Base-by-base conservation (phyloP, 768 basidiomycete genomes). In the Trametes punicea region DNA sequence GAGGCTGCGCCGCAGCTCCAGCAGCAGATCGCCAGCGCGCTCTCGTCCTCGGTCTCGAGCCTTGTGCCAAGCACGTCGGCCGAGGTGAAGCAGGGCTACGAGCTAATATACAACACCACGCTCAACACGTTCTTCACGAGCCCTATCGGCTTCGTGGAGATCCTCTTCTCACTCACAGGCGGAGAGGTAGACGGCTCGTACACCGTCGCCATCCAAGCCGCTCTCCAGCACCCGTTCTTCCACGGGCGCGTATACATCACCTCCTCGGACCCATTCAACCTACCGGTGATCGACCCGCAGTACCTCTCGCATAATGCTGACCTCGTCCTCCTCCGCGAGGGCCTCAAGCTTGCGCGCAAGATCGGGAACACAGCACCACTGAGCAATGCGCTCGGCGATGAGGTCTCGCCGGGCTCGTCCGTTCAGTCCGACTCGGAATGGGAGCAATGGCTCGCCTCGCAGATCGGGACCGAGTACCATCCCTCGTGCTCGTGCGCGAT, bases 151-250 rank as follows among this genome's bases (percentile, higher is more conserved):
- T 75, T 81, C 53, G 70, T 85, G 25, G 87, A 88, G 68, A 70
- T 88, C 18, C 70, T 88, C 33, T 64, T 80, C 47, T 65, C 70
- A 11, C 68, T 77, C 55, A 78, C 74, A 2, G 75, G 75, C 9
- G 70, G 66, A 23, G 55, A 57, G 2, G 58, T 66, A 73, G 63
- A 75, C 66, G 61, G 71, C 71, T 45, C 78, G 64, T 64, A 68
- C 54, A 70, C 68, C 23, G 71, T 87, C 42, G 74, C 75, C 4
- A 75, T 90, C 50, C 87, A 88, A 64, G 80, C 81, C 5, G 87
- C 83, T 0, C 66, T 87, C 10, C 87, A 88, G 66, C 83, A 83
- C 62, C n/a, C n/a, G n/a, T n/a, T n/a, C n/a, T n/a, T n/a, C n/a
- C n/a, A n/a, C n/a, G n/a, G n/a, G n/a, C n/a, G n/a, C n/a, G n/a